Base-by-base conservation (phyloP, 192 early-diverging fungal species). In the Haplosporangium gracile region DNA sequence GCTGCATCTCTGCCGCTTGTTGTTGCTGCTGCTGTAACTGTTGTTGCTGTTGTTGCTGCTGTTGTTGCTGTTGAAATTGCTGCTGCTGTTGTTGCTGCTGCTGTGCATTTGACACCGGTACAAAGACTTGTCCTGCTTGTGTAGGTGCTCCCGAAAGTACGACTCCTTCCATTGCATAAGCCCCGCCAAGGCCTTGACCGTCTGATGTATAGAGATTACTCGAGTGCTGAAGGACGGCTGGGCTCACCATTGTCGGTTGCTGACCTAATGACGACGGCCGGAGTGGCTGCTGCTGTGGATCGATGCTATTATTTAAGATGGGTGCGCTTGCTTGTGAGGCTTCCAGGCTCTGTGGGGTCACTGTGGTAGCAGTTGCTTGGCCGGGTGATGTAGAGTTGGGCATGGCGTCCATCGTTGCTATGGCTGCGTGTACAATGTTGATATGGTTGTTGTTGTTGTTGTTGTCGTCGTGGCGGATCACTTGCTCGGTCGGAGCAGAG, bases 91-190 rank as follows among this genome's bases (percentile, higher is more conserved):
- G 72, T 1, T 72, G 57, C 63, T 78, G 82, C 36, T 79, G 72
- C 63, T 78, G 77, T 38, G 71, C 34, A 2, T 39, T 68, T 4
- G 74, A 76, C 0, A 74, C 60, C 7, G 57, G 32, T 36, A 65
- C 70, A 76, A 86, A 81, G 4, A 42, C 38, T 11, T 70, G 47
- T 22, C 26, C 53, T n/a, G 49, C 24, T 15, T 26, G 49, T 47
- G 76, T 18, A 22, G 75, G 22, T 4, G 75, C 24, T 10, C 49
- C 70, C 1, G 79, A 81, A 20, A 86, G 47, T 45, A 86, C 75
- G 7, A 86, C 47, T 1, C 79, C 84, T 36, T 81, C 84, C 84
- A 86, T 86, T 7, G 78, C 79, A 68, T 77, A 86, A 11, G 75
- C 1, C 22, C 40, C 39, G 9, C 76, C 20, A 18, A 78, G 42